Evolutionary conservation across 129 eudicot species (phyloP).

Genomic region (Tagetes erecta): DNA sequence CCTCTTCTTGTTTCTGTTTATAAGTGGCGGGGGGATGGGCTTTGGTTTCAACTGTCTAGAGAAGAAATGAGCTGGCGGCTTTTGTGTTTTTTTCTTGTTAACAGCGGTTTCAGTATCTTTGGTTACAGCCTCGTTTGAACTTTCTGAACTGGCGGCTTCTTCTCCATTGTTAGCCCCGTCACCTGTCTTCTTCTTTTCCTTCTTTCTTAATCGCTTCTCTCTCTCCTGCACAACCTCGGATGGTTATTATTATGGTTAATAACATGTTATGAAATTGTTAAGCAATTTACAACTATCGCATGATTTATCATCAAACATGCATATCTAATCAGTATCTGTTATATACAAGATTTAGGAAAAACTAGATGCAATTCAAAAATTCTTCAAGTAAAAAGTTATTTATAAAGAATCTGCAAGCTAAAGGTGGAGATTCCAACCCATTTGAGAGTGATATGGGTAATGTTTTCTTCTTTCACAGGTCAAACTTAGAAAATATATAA

Average conservation of each 20-base stretch:
- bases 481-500: not conserved
- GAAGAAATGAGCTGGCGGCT: conserved; percentile 28
- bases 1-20: conserved; percentile 56
- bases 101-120: conserved; percentile 36
- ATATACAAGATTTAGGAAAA: too few species aligned
- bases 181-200: conserved; percentile 60
- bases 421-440: not conserved
- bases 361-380: not conserved
- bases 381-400: not conserved
- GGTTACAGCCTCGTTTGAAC: conserved; percentile 22
- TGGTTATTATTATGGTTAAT: not conserved
- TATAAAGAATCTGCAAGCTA: not conserved
- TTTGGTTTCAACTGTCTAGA: conserved; percentile 58
- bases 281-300: not conserved
- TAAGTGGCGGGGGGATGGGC: conserved; percentile 71
- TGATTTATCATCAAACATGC: conserved; percentile 6
- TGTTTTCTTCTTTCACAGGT: not conserved
- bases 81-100: conserved; percentile 33
- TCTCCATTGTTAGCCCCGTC: conserved; percentile 42
- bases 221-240: conserved; percentile 54
- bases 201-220: conserved; percentile 79
- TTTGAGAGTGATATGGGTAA: not conserved
- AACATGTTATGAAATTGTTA: not conserved
- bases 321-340: conserved; percentile 6
- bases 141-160: conserved; percentile 30